Percentiles rank a stretch among this genome's conserved stretches.
Evolutionary conservation across 352 stramenopile genomes (phyloP).

Genomic region (Pythium sukuiense): DNA sequence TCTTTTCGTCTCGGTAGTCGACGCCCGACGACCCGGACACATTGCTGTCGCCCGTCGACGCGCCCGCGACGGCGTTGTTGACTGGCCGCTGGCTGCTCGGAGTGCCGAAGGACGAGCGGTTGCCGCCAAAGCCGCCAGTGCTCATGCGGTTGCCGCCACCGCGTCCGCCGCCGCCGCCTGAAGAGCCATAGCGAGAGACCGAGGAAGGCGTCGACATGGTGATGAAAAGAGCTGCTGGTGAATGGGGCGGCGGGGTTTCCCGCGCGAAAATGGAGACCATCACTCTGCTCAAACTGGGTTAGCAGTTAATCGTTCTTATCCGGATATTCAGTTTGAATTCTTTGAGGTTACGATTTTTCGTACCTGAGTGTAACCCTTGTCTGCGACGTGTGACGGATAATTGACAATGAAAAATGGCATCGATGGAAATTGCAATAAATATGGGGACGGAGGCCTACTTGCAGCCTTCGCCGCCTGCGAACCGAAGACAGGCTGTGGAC

Average conservation of each 20-base stretch:
- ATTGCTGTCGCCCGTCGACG: slow-evolving; percentile 18
- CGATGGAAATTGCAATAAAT: background rate
- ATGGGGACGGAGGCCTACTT: slow-evolving; percentile 1
- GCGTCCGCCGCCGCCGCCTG: background rate
- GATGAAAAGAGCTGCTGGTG: background rate
- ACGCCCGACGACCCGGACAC: slow-evolving; percentile 26
- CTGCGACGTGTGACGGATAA: background rate
- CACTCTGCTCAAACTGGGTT: too few species aligned
- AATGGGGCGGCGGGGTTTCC: slow-evolving; percentile 1
- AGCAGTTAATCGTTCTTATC: too few species aligned
- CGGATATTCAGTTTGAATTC: background rate
- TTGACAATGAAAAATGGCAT: background rate
- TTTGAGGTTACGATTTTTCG: background rate
- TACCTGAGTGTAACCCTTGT: background rate
- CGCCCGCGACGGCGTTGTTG: slow-evolving; percentile 25
- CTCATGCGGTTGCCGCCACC: slow-evolving; percentile 15
- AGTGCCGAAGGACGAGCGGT: slow-evolving; percentile 15
- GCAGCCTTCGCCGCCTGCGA: slow-evolving; percentile 65
- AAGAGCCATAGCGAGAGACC: slow-evolving; percentile 18
- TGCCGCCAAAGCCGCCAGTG: slow-evolving; percentile 15
- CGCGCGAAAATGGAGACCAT: slow-evolving; percentile 14
- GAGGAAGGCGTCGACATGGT: slow-evolving; percentile 24
- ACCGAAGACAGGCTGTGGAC: slow-evolving; percentile 48
- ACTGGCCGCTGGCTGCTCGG: background rate
- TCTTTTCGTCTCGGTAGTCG: slow-evolving; percentile 57